Evolutionary conservation across 169 alveolate genomes (phyloP), one percentile per base, ranked within the genome.

Genomic region (Plasmodium vivax): DNA sequence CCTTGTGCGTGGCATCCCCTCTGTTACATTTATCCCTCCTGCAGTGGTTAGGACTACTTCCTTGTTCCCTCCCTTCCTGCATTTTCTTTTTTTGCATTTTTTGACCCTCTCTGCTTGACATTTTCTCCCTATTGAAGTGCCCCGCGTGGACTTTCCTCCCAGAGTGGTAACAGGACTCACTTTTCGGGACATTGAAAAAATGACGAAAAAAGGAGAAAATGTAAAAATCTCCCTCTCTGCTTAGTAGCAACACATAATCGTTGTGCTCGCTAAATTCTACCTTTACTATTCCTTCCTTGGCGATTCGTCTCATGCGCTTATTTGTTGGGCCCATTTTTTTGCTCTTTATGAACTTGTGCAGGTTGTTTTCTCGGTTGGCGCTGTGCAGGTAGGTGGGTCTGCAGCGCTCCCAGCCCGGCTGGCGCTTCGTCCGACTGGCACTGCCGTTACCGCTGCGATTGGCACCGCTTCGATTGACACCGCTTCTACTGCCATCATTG

Each of bases 181-280:
- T 77, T 83, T 92, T 82, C 14, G 83, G 45, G 72, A 92, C 23
- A 43, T 92, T 92, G 45, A 92, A 92, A 82, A 92, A 92, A 2
- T 81, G 82, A 36, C 73, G 85, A 41, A 77, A 92, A 92, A 92
- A 92, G n/a, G 95, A 92, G 83, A 92, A 92, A 19, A 92, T 92
- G 56, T 92, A 92, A 23, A 92, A 73, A 58, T 92, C 91, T 23
- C 84, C 85, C 27, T 47, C 62, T 32, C 56, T 34, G 27, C 82
- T 56, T 27, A 92, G 47, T 30, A 92, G 47, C 32, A 83, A 81
- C 14, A 92, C 36, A 83, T 92, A 92, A 92, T 92, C 95, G 82
- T 92, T 92, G 43, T 92, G 88, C 41, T 62, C 27, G 79, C 79
- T 72, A 54, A 92, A 92, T 73, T 72, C 92, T 34, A 82, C 95